These are phyloP conservation scores for Ampelocalamus luodianensis DNA, from an alignment of 176 grass and related monocot species.

Conservation along the genomic window DNA sequence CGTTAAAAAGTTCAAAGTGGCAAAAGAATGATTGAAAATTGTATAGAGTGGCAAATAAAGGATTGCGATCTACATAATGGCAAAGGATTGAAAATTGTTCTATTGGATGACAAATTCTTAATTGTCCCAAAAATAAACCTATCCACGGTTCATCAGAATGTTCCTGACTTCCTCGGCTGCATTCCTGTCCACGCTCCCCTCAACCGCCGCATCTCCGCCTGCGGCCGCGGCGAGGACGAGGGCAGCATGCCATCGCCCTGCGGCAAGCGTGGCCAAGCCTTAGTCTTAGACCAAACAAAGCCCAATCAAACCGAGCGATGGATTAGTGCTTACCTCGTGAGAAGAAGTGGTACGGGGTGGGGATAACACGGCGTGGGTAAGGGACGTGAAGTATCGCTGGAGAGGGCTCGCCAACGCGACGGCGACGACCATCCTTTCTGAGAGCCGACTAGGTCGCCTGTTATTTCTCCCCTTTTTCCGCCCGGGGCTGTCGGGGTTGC, in stretches of 20 bases:
- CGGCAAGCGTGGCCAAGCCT: constrained; percentile 1
- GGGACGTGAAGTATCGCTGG: constrained; percentile 41
- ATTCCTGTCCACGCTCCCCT: constrained; percentile 58
- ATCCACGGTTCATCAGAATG: constrained; percentile 34
- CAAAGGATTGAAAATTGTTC: too few species aligned
- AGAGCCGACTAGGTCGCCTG: constrained; percentile 30
- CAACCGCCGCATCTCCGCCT: constrained; percentile 41
- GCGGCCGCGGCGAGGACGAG: constrained; percentile 40
- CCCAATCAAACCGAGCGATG: constrained; percentile 21
- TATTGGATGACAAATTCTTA: too few species aligned
- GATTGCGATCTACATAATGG: too few species aligned
- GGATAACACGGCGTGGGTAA: not conserved
- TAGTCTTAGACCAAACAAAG: not conserved
- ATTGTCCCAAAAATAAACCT: not conserved
- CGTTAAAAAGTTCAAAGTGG: too few species aligned
- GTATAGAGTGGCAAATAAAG: too few species aligned
- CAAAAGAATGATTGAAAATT: too few species aligned
- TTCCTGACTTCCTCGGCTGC: constrained; percentile 69
- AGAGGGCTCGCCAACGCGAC: constrained; percentile 52
- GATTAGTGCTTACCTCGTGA: constrained; percentile 41
- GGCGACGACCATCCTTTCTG: constrained; percentile 33
- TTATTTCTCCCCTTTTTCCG: not conserved
- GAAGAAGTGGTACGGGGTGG: constrained; percentile 35
- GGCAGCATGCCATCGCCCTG: constrained; percentile 55
- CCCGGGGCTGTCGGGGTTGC: too few species aligned